phyloP scores from a whole-genome alignment of 73 alveolate species.

The Paramecium bursaria region DNA sequence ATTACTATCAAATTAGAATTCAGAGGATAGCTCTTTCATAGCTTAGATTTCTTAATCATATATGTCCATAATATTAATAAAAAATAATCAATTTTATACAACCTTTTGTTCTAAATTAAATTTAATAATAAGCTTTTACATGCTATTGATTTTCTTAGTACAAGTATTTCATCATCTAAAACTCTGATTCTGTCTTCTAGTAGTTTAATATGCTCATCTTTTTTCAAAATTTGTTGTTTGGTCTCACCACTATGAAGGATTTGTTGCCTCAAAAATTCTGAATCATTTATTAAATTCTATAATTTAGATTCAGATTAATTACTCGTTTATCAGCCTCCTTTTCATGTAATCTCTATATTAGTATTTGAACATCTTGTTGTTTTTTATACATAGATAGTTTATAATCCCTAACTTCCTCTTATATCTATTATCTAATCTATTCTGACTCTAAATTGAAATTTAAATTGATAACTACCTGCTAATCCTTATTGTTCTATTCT shows the following conservation, averaged over 20 bases:
- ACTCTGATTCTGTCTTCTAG: neutral
- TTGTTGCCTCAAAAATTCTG: constrained; percentile 4
- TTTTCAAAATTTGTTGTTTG: neutral
- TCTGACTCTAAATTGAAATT: neutral
- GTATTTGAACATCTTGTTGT: neutral
- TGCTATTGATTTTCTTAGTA: too few species aligned
- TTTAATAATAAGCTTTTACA: too few species aligned
- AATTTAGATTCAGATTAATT: neutral
- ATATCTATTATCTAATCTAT: neutral
- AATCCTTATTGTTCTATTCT: constrained; percentile 30
- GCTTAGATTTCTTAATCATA: too few species aligned
- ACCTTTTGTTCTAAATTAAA: too few species aligned
- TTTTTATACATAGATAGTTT: constrained; percentile 9
- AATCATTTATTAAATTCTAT: constrained; percentile 11
- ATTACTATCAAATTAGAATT: too few species aligned
- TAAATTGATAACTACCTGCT: constrained; percentile 19
- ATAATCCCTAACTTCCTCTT: neutral
- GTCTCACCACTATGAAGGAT: constrained; percentile 39
- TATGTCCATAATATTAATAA: too few species aligned
- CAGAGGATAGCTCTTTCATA: too few species aligned
- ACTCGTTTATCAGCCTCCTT: constrained; percentile 49
- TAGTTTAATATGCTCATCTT: constrained; percentile 52
- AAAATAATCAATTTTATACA: too few species aligned
- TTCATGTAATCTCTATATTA: constrained; percentile 26
- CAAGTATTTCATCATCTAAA: too few species aligned